Percentiles rank a stretch among this genome's conserved stretches.
Evolutionary conservation across 371 early-diverging fungal species (phyloP).

Genomic region (Mucor piriformis): DNA sequence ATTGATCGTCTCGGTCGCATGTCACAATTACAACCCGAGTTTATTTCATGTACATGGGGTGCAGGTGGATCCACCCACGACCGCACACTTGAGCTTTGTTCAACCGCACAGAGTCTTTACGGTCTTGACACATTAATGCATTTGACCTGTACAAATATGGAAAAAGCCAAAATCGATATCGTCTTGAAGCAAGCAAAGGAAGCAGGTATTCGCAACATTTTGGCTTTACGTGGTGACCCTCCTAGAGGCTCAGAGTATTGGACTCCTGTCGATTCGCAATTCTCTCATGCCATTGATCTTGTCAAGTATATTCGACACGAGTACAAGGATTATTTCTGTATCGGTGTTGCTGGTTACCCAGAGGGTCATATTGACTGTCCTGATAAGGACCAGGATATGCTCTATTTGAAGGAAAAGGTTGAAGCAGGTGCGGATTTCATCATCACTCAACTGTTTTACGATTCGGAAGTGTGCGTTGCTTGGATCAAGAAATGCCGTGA

Average conservation of each 20-base stretch:
- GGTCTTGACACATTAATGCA: conserved; percentile 95
- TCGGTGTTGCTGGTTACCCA: conserved; percentile 97
- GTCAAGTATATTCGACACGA: conserved; percentile 85
- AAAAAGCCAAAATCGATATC: conserved; percentile 76
- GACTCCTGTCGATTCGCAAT: conserved; percentile 77
- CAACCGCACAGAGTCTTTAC: conserved; percentile 81
- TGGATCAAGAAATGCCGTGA: conserved; percentile 80
- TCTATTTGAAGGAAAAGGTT: conserved; percentile 81
- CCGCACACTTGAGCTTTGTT: conserved; percentile 81
- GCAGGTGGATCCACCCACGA: conserved; percentile 93
- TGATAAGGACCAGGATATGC: conserved; percentile 55
- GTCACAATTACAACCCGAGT: conserved; percentile 82
- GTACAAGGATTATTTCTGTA: conserved; percentile 93
- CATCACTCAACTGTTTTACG: conserved; percentile 93
- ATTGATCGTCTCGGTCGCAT: conserved; percentile 92
- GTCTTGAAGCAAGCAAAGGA: conserved; percentile 85
- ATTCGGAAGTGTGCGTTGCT: conserved; percentile 69
- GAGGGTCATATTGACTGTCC: conserved; percentile 86
- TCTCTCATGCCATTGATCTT: conserved; percentile 88
- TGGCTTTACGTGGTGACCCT: conserved; percentile 92
- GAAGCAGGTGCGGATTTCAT: conserved; percentile 95
- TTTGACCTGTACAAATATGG: conserved; percentile 97
- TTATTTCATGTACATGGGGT: conserved; percentile 96
- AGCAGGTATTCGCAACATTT: conserved; percentile 89
- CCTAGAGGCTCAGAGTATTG: conserved; percentile 85